Evolutionary conservation across 139 green algal genomes (phyloP).

Genomic region (Tetratostichococcus sp.): DNA sequence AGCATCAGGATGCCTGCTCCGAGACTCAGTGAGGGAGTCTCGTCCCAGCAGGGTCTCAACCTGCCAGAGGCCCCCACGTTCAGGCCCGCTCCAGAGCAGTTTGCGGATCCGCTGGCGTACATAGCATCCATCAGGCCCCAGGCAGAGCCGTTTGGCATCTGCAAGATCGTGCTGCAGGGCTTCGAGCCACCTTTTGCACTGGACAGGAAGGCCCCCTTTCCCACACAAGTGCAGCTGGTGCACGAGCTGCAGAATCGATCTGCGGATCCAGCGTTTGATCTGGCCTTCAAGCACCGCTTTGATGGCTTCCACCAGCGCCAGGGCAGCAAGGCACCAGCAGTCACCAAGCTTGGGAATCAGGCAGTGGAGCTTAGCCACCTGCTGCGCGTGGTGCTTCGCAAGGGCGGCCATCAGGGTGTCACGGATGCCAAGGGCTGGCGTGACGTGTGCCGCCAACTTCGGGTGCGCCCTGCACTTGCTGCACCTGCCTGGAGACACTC

Average conservation of each 20-base stretch:
- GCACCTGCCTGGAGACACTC: background rate
- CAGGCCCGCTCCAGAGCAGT: conserved; percentile 65
- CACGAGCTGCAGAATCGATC: conserved; percentile 70
- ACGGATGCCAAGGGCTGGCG: conserved; percentile 68
- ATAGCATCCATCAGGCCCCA: conserved; percentile 50
- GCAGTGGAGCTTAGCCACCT: conserved; percentile 73
- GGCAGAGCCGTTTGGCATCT: conserved; percentile 70
- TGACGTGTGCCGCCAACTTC: conserved; percentile 59
- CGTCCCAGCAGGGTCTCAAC: background rate
- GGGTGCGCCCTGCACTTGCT: conserved; percentile 34
- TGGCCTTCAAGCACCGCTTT: conserved; percentile 55
- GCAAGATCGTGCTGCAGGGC: conserved; percentile 33
- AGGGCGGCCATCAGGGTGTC: conserved; percentile 65
- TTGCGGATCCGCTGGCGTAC: conserved; percentile 61
- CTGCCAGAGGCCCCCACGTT: conserved; percentile 52
- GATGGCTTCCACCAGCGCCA: conserved; percentile 40
- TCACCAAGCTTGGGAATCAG: conserved; percentile 58
- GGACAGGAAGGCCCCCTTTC: conserved; percentile 57
- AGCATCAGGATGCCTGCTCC: no score
- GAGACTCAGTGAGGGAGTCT: no score
- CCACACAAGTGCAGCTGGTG: conserved; percentile 71
- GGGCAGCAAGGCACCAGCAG: conserved; percentile 35
- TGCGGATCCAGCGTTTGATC: conserved; percentile 7
- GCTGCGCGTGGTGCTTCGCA: conserved; percentile 46
- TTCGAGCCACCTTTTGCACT: conserved; percentile 68